Evolutionary conservation across 2,329 filamentous ascomycete species (phyloP), one percentile per base, ranked within the genome.

Genomic region (Claviceps humidiphila): DNA sequence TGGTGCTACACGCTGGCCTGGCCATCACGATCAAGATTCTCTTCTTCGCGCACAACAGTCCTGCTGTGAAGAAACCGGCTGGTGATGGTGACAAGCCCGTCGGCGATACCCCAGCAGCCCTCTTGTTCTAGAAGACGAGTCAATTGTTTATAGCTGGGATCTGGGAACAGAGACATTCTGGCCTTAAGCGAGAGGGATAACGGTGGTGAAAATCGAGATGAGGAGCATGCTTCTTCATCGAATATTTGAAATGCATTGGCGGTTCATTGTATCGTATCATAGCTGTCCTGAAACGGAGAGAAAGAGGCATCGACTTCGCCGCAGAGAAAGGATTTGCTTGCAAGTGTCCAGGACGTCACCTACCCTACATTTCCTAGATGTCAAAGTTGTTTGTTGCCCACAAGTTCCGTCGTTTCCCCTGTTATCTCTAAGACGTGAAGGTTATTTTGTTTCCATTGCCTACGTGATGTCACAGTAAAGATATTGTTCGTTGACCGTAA

Each of bases 11-110:
- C 71, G 84, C 89, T 30, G 93, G 85, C n/a, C 75, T 98, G 58
- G 81, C 91, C 1, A 80, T 97, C 61, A 87, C 91, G 4, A 97
- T 98, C 70, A 97, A 97, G 77, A 84, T 96, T 54, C 72, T 97
- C 30, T 97, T 97, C 77, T 98, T 98, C 70, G 90, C 89, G 59
- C 82, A 87, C 59, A 82, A 78, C 48, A 89, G 85, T 68, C 49
- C 68, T 5, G 66, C 68, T 9, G 64, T 66, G 17, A 64, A 61
- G 74, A 74, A 72, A 57, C 65, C 66, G 11, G 56, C 58, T 5
- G 58, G 64, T 16, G 61, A 54, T 7, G 61, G 61, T 39, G 56
- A 58, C 51, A 53, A 53, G 48, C 51, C 55, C n/a, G 58, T 56
- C 24, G 60, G 54, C 13, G 56, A 58, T 38, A 62, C 59, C 53